Evolutionary conservation across 1,284 basidiomycete genomes (phyloP).

Genomic region (Cystobasidium pallidum): DNA sequence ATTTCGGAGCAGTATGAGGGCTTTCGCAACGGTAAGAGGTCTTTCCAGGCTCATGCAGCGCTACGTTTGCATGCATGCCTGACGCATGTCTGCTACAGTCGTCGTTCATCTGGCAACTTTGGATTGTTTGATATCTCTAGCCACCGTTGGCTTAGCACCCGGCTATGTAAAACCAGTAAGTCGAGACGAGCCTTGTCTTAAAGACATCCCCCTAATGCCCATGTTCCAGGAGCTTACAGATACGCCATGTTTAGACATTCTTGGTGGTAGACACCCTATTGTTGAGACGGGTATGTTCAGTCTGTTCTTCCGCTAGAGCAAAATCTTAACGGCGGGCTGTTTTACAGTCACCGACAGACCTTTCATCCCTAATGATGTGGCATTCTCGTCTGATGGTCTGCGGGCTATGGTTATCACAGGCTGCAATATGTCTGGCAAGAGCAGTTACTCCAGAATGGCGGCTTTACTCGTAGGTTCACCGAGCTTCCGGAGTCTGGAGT

Average conservation of each 20-base stretch:
- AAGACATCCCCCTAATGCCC: background rate
- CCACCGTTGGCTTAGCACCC: constrained; percentile 55
- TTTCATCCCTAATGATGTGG: constrained; percentile 94
- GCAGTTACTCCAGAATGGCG: constrained; percentile 46
- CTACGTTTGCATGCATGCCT: background rate
- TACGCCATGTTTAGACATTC: constrained; percentile 48
- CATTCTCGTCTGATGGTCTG: constrained; percentile 79
- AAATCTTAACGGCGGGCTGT: background rate
- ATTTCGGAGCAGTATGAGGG: constrained; percentile 38
- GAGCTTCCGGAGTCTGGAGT: too few relatives aligned
- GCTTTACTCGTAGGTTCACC: constrained; percentile 85
- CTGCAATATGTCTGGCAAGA: constrained; percentile 61
- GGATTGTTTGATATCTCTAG: constrained; percentile 32
- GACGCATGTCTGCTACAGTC: background rate
- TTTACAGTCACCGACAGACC: constrained; percentile 57
- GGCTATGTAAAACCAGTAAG: constrained; percentile 71
- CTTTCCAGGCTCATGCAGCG: background rate
- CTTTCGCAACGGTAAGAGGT: constrained; percentile 30
- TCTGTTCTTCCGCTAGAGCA: too few relatives aligned
- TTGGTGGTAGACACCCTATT: constrained; percentile 71
- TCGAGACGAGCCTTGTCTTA: background rate
- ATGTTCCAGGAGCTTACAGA: constrained; percentile 14
- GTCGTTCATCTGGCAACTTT: constrained; percentile 34
- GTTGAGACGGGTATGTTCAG: constrained; percentile 84
- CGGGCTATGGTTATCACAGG: constrained; percentile 51